Conservation (phyloP, 108 stramenopile genomes). For the Nitzschia inconspicua region DNA sequence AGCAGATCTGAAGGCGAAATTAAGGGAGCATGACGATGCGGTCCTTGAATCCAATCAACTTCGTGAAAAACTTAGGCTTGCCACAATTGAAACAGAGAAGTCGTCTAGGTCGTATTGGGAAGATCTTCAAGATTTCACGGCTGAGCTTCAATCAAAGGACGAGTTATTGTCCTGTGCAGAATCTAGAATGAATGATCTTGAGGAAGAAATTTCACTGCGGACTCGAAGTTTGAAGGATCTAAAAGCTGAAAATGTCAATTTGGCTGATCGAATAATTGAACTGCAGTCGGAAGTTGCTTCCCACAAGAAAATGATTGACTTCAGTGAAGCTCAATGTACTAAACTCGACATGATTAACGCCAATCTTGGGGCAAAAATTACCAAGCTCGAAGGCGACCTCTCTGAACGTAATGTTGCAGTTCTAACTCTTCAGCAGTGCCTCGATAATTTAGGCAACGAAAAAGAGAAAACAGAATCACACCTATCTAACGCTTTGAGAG, state of each 20-base stretch:
- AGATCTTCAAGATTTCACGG: not conserved
- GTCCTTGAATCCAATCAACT: too few species aligned
- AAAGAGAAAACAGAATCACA: too few species aligned
- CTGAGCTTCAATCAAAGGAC: not conserved
- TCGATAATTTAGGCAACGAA: too few species aligned
- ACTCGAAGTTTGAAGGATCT: too few species aligned
- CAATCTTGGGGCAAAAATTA: not conserved
- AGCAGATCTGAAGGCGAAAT: too few species aligned
- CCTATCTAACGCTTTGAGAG: too few species aligned
- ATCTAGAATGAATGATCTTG: not conserved
- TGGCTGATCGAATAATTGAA: too few species aligned
- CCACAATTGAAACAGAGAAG: too few species aligned
- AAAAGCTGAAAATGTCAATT: too few species aligned
- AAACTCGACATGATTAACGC: not conserved
- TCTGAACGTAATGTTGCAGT: not conserved
- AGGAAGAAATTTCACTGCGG: too few species aligned
- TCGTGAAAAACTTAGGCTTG: too few species aligned
- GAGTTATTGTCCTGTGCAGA: not conserved
- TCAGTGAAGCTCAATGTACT: not conserved
- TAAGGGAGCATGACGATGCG: too few species aligned
- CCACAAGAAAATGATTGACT: not conserved
- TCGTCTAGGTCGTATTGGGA: slow-evolving; percentile 10
- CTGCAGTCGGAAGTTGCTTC: slow-evolving; percentile 1
- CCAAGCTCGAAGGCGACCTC: not conserved
- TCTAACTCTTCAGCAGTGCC: not conserved